Base-by-base conservation (phyloP, 2,329 filamentous ascomycete genomes). In the Magnaporthales sp. region DNA sequence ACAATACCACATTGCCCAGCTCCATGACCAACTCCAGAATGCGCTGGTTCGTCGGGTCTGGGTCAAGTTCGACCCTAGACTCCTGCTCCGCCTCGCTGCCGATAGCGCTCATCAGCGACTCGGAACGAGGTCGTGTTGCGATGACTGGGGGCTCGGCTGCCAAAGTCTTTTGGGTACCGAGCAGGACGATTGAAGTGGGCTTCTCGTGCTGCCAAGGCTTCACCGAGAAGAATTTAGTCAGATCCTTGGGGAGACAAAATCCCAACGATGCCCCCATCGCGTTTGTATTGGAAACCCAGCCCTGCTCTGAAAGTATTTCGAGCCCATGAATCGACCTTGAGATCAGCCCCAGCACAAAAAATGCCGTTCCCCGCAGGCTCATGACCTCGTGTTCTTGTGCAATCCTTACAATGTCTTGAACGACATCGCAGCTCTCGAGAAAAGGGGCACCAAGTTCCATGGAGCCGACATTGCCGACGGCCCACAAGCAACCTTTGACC, bases 381-480 rank as follows among this genome's bases (percentile, higher is more conserved):
- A 99, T 90, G 64, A 99, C 91, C 71, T 93, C 89, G 58, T 95
- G 93, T 30, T 83, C 81, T 75, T 97, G 92, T 0, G 95, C 95
- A 74, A 99, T 97, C 69, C 88, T 84, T 62, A 98, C 88, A 69
- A 99, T 94, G 69, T 90, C 87, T 73, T 90, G 87, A 22, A 98
- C 92, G 51, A 98, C 92, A 70, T 97, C 91, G 51, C 88, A 91
- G 67, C 91, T 89, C 77, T 97, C 95, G 3, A 99, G 83, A 75
- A 99, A 99, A 0, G 93, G 93, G 1, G 94, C 94, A 1, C 95
- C 95, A 1, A 97, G 87, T 73, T 98, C 94, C 93, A 99, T 98
- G 0, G 93, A 97, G 0, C 95, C 95, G 51, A 99, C 94, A 72
- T 99, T 99, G 27, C 95, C 95, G 0, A 99, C 93, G 0, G 95